phyloP scores from a whole-genome alignment of 495 filamentous ascomycete species.

The Neurospora sp. region DNA sequence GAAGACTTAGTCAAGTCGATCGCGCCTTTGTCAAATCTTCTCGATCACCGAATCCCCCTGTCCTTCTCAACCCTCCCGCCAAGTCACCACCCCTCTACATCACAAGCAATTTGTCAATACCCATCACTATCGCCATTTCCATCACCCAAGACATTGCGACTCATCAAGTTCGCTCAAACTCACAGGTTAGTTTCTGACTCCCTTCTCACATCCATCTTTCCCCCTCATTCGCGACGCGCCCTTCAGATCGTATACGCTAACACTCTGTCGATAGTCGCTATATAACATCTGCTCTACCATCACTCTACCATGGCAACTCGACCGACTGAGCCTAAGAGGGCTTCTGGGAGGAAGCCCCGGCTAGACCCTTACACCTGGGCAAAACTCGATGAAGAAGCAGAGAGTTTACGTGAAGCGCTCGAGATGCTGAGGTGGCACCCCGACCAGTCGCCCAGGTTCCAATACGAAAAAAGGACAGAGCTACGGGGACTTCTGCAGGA shows the following conservation, averaged over 20 bases:
- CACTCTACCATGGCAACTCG: not conserved
- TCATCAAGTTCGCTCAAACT: not conserved
- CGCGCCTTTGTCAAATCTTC: not conserved
- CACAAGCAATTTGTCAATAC: too few relatives aligned
- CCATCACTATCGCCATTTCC: too few relatives aligned
- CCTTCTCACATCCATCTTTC: not conserved
- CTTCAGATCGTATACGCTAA: not conserved
- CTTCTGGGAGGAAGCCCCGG: too few relatives aligned
- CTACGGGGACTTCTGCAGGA: too few relatives aligned
- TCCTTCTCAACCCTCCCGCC: not conserved
- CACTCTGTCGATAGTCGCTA: not conserved
- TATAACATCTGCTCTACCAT: not conserved
- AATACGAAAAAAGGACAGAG: too few relatives aligned
- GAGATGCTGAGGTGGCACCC: too few relatives aligned
- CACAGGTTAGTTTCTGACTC: not conserved
- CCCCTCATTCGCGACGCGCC: not conserved
- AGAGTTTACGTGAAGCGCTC: too few relatives aligned
- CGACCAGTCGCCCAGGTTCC: too few relatives aligned
- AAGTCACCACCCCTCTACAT: not conserved
- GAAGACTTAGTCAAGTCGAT: not conserved
- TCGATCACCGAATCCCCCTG: not conserved
- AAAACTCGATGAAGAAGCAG: too few relatives aligned
- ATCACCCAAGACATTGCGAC: not conserved
- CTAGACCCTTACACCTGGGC: too few relatives aligned
- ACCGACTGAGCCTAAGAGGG: too few relatives aligned